Base-by-base conservation (phyloP, 73 alveolate genomes). In the Blepharisma japonicum region DNA sequence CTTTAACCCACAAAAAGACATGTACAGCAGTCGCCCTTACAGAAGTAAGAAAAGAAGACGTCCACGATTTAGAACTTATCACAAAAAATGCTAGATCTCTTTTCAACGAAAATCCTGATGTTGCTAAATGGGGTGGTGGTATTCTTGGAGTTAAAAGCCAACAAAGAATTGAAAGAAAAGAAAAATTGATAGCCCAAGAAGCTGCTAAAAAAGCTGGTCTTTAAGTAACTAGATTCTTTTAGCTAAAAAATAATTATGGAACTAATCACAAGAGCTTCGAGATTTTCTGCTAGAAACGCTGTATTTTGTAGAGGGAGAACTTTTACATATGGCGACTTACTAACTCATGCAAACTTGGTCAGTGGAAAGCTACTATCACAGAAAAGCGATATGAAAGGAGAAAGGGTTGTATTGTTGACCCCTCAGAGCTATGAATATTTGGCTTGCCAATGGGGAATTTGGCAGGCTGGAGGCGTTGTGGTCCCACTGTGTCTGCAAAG, bases 21-120 rank as follows among this genome's bases (percentile, higher is more conserved):
- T 97, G 98, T 53, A 94, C 99, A 87, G 90, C 95, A 80, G 94
- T 96, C 42, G 99, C 99, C 67, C 84, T 95, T 55, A 93, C 99
- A 53, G 99, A 95, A n/a, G 96, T 93, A 23, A 86, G 94, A 78
- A 93, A 93, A 88, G 99, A 95, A 87, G 96, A 89, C 83, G 82
- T 83, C 76, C 89, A 84, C 49, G 98, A 93, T 79, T 87, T 90
- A 39, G 95, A 91, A 55, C 81, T 55, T 74, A 87, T 89, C 84
- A 53, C 86, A 51, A 89, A 87, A 83, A 86, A 68, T 85, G 91
- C 84, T 89, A 89, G 85, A 56, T 87, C 90, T 46, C 77, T 42
- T 45, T 92, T 77, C 91, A 87, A 86, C 77, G 96, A 88, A 25
- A 81, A 80, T 86, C 66, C 66, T 51, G 84, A 39, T 20, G 79